Percentiles rank a stretch among this genome's conserved stretches.
Conservation (phyloP, 2,329 filamentous ascomycete species). For the Aspergillus sp. region DNA sequence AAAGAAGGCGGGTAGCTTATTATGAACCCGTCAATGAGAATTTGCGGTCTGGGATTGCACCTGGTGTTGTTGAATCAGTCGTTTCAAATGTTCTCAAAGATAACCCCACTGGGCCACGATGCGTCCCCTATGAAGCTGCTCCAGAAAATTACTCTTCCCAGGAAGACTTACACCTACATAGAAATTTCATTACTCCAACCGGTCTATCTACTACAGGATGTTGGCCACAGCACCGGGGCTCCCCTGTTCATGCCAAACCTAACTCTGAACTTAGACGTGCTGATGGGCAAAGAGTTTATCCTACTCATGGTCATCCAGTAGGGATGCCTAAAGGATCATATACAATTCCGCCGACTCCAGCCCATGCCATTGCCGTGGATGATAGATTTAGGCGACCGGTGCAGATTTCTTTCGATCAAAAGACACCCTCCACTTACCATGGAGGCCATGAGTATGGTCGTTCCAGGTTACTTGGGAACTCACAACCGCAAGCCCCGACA, state of each 20-base stretch:
- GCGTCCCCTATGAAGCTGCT: constrained; percentile 13
- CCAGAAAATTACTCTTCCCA: constrained; percentile 9
- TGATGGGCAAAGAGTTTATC: constrained; percentile 11
- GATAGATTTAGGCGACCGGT: constrained; percentile 13
- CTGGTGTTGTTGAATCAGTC: not conserved
- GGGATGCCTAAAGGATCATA: constrained; percentile 7
- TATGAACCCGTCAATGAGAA: constrained; percentile 14
- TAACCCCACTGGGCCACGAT: constrained; percentile 10
- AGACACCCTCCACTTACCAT: constrained; percentile 13
- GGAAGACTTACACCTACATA: constrained; percentile 16
- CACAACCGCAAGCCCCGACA: constrained; percentile 8
- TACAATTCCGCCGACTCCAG: constrained; percentile 10
- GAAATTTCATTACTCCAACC: constrained; percentile 16
- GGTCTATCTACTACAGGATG: constrained; percentile 13
- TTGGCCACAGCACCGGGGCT: constrained; percentile 10
- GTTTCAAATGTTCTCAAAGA: constrained; percentile 10
- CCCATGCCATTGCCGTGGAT: constrained; percentile 12
- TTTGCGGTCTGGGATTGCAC: constrained; percentile 6
- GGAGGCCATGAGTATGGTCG: constrained; percentile 13
- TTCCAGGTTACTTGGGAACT: constrained; percentile 4
- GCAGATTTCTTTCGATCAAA: constrained; percentile 9
- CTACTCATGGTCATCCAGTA: constrained; percentile 8
- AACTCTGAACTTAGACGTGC: constrained; percentile 11
- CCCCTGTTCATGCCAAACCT: constrained; percentile 10
- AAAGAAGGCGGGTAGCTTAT: constrained; percentile 28